A percentile compares a stretch with the other conserved stretches of the same genome.
These are phyloP conservation scores for Xylaria hypoxylon DNA, from an alignment of 2,329 filamentous ascomycete species.

Conservation along the genomic window DNA sequence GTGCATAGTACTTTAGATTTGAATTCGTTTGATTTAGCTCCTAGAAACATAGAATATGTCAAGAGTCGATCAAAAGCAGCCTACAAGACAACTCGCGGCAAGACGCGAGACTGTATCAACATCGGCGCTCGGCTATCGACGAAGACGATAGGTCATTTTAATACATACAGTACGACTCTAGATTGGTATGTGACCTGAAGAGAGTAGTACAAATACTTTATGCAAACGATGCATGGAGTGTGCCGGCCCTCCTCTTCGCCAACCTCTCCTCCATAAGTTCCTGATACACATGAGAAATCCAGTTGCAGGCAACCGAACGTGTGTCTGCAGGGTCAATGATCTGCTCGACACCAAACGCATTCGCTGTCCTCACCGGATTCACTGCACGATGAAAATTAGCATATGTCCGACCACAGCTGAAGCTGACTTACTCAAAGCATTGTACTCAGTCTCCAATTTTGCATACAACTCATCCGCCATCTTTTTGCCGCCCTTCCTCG, in stretches of 20 bases:
- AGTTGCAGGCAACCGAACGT: constrained; percentile 31
- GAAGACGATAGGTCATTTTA: not conserved
- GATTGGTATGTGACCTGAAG: not conserved
- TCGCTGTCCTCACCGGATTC: constrained; percentile 37
- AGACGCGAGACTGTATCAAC: not conserved
- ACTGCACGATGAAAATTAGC: constrained; percentile 21
- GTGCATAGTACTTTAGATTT: not conserved
- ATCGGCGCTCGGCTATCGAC: not conserved
- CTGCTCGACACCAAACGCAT: constrained; percentile 37
- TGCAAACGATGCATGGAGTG: constrained; percentile 34
- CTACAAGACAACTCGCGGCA: not conserved
- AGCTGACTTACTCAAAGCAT: constrained; percentile 24
- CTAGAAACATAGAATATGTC: not conserved
- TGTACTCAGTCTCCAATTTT: constrained; percentile 35
- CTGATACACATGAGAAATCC: constrained; percentile 33
- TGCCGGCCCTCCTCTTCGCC: constrained; percentile 33
- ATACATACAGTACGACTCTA: not conserved
- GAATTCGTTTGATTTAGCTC: not conserved
- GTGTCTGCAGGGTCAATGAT: constrained; percentile 36
- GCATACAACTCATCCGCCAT: constrained; percentile 32
- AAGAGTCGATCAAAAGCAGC: not conserved
- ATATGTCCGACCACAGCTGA: not conserved
- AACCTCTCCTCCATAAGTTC: constrained; percentile 36
- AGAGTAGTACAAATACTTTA: not conserved
- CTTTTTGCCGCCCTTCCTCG: constrained; percentile 28